Evolutionary conservation across 306 rosid genomes (phyloP), one percentile per base, ranked within the genome.

Genomic region (Biancaea sappan): DNA sequence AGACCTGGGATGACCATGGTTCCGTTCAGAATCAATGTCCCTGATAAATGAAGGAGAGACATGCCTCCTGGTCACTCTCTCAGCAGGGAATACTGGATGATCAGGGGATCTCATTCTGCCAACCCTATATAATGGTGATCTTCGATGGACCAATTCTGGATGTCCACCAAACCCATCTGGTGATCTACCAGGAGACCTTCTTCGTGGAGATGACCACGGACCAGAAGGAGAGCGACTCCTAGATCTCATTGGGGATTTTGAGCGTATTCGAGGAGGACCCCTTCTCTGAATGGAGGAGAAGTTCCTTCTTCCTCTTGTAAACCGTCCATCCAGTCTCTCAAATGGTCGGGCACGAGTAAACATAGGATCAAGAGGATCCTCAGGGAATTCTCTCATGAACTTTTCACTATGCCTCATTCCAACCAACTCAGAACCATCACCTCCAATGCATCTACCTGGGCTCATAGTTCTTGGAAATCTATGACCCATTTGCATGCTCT

Each of bases 201-300:
- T 85, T 71, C 90, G 85, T 18, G 97, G 97, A 60, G 96, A 84
- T 32, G 88, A 59, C 98, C 97, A 91, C 19, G 56, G 86, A 37
- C 86, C 86, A 24, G 97, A 96, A 41, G 98, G 98, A 46, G 98
- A 89, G 57, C 96, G 97, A 77, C 88, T 82, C 73, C 96, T 79
- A 4, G 96, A 83, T 75, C 88, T 83, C 68, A 90, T 81, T 19
- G 97, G 97, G 1, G 96, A 94, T 81, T 86, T 92, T 1, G 96
- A 88, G 40, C 80, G 91, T 52, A 86, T 75, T 66, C 79, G 85
- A 8, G 88, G 85, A 79, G 60, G 66, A 24, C 85, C 85, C 74
- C 91, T 86, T 79, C 92, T 82, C 77, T 84, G 97, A 41, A 86
- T 78, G 58, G 92, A 76, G 58, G 92, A 76, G 64, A 86, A 89